A percentile compares a stretch with the other conserved stretches of the same genome.
Evolutionary conservation across 1,139 yeast species (phyloP).

Genomic region (Spencermartinsiella ligniputridi): DNA sequence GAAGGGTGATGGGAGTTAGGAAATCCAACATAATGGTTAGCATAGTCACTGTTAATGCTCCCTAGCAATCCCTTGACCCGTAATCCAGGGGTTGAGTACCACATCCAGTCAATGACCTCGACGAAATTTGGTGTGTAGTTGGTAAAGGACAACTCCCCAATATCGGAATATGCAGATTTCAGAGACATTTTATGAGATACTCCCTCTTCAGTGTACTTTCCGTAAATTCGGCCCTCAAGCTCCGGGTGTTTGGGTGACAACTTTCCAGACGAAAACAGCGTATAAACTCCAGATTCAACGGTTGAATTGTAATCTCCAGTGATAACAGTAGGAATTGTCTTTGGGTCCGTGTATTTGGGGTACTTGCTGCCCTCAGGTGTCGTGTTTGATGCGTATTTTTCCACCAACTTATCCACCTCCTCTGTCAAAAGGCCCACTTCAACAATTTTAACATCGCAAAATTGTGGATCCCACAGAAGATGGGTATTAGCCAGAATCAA

Average conservation of each 20-base stretch:
- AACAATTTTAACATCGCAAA: constrained; percentile 91
- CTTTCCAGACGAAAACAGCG: constrained; percentile 72
- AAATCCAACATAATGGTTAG: constrained; percentile 76
- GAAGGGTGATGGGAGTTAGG: constrained; percentile 95
- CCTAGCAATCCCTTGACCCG: constrained; percentile 86
- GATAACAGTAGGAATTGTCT: constrained; percentile 67
- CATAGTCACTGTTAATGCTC: constrained; percentile 72
- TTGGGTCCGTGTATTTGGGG: constrained; percentile 46
- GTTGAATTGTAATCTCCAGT: constrained; percentile 97
- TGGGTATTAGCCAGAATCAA: constrained; percentile 84
- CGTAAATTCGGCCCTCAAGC: constrained; percentile 82
- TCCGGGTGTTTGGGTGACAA: constrained; percentile 69
- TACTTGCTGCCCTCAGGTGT: constrained; percentile 30
- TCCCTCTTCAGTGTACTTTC: constrained; percentile 86
- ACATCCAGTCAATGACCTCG: constrained; percentile 89
- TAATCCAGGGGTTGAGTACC: constrained; percentile 80
- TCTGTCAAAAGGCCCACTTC: constrained; percentile 91
- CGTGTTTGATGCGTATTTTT: constrained; percentile 45
- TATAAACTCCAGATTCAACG: constrained; percentile 84
- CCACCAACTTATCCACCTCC: constrained; percentile 65
- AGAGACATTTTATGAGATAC: constrained; percentile 76
- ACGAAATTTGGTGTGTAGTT: constrained; percentile 92
- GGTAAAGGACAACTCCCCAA: constrained; percentile 91
- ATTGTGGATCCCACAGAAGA: constrained; percentile 97
- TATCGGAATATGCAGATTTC: constrained; percentile 76